A percentile compares a stretch with the other conserved stretches of the same genome.
phyloP scores from a whole-genome alignment of 768 basidiomycete genomes.

The Suillus paluster region DNA sequence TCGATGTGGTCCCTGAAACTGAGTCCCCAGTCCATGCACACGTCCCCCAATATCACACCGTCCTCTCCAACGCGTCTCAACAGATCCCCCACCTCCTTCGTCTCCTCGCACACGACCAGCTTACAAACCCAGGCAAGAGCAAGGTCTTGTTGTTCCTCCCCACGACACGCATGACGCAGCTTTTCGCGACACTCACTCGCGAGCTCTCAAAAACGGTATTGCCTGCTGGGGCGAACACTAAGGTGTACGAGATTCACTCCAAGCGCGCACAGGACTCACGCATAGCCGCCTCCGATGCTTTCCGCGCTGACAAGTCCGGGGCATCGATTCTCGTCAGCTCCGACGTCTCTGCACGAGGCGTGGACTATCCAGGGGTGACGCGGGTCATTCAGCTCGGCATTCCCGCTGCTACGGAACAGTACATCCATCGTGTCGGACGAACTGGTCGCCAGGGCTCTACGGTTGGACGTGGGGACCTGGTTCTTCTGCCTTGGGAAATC shows the following conservation, averaged over 20 bases:
- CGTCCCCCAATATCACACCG: constrained; percentile 83
- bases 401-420: constrained; percentile 69
- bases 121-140: constrained; percentile 63
- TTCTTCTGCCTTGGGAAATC: constrained; percentile 80
- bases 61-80: constrained; percentile 63
- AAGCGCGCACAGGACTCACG: constrained; percentile 66
- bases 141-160: constrained; percentile 85
- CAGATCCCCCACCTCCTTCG: constrained; percentile 82
- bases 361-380: constrained; percentile 89
- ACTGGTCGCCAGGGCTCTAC: constrained; percentile 72
- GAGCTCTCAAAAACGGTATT: constrained; percentile 48
- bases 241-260: constrained; percentile 83
- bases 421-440: constrained; percentile 85
- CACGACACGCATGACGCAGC: constrained; percentile 84
- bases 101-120: constrained; percentile 87
- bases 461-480: constrained; percentile 74
- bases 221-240: constrained; percentile 55
- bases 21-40: constrained; percentile 64
- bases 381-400: constrained; percentile 92
- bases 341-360: constrained; percentile 86
- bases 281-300: constrained; percentile 57
- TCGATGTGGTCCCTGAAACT: constrained; percentile 71
- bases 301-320: constrained; percentile 44
- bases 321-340: constrained; percentile 78
- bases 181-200: constrained; percentile 68